phyloP scores from a whole-genome alignment of 805 yeast species.

The Candida multigemmis region DNA sequence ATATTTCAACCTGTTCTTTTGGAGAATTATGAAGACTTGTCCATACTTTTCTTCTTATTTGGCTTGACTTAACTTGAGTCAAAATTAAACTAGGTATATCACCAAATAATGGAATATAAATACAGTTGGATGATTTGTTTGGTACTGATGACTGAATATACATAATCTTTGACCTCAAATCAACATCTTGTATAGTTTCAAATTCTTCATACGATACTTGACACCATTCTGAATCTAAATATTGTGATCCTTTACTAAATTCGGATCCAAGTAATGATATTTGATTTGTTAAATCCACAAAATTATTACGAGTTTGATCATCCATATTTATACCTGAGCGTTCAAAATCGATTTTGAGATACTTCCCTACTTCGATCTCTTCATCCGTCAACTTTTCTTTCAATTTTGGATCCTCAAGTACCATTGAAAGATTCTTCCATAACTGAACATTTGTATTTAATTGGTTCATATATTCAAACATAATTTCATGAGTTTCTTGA shows the following conservation, averaged over 20 bases:
- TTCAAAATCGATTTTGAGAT: slow-evolving; percentile 76
- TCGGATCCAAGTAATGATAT: slow-evolving; percentile 77
- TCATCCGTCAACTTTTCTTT: slow-evolving; percentile 45
- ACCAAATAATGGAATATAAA: slow-evolving; percentile 38
- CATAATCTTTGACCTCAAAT: slow-evolving; percentile 15
- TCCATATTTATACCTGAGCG: slow-evolving; percentile 84
- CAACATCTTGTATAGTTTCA: slow-evolving; percentile 11
- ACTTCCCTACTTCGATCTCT: slow-evolving; percentile 74
- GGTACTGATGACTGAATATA: slow-evolving; percentile 17
- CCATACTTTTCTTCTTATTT: slow-evolving; percentile 67
- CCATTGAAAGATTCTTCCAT: slow-evolving; percentile 48
- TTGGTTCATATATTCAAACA: slow-evolving; percentile 91
- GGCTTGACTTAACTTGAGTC: slow-evolving; percentile 44
- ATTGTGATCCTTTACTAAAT: slow-evolving; percentile 45
- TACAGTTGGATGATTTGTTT: slow-evolving; percentile 1
- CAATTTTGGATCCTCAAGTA: slow-evolving; percentile 34
- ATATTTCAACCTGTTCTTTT: slow-evolving; percentile 46
- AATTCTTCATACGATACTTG: slow-evolving; percentile 20
- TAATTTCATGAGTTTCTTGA: slow-evolving; percentile 74
- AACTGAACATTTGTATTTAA: slow-evolving; percentile 77
- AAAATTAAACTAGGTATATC: slow-evolving; percentile 58
- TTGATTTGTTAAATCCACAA: slow-evolving; percentile 70
- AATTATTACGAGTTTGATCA: slow-evolving; percentile 51
- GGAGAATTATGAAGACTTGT: slow-evolving; percentile 59
- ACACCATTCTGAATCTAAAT: slow-evolving; percentile 27